Evolutionary conservation across 345 rosid genomes (phyloP).

Genomic region (Toxicodendron radicans): DNA sequence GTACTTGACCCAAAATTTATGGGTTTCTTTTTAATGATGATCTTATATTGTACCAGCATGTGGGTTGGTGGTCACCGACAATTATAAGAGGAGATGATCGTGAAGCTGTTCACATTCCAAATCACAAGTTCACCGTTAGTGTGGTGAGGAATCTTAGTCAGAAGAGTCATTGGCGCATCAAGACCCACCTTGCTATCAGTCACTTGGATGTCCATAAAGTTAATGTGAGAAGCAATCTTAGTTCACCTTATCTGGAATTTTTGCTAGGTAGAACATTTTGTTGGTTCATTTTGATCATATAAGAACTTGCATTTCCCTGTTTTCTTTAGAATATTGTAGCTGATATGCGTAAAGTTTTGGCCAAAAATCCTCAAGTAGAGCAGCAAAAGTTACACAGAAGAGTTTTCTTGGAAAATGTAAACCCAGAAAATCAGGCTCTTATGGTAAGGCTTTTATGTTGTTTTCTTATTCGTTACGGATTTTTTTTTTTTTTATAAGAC

Average conservation of each 20-base stretch:
- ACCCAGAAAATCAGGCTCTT: constrained; percentile 84
- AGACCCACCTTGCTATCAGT: constrained; percentile 83
- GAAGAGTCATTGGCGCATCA: constrained; percentile 96
- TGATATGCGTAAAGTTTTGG: constrained; percentile 96
- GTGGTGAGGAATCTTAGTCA: constrained; percentile 95
- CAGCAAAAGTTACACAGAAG: constrained; percentile 92
- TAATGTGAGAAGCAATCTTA: constrained; percentile 49
- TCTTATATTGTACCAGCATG: constrained; percentile 51
- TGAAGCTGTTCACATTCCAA: constrained; percentile 95
- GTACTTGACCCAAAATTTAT: neutral
- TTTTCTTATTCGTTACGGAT: neutral
- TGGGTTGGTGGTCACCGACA: constrained; percentile 99
- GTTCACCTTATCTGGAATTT: constrained; percentile 17
- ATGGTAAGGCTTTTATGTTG: constrained; percentile 41
- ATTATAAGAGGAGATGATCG: constrained; percentile 94
- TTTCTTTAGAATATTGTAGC: constrained; percentile 65
- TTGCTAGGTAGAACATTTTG: neutral
- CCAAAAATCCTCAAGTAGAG: constrained; percentile 92
- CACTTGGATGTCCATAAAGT: constrained; percentile 87
- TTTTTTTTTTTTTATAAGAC: neutral
- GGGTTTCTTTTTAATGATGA: neutral
- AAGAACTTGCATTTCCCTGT: constrained; percentile 15
- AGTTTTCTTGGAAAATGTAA: constrained; percentile 68
- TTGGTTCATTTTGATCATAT: constrained; percentile 9
- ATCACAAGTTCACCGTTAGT: constrained; percentile 81